Conservation (phyloP, 345 rosid species). For the thale cress (Arabidopsis thaliana) region TAIR10.1 NC_003070.9:3430001-3430500, state of each 20-base stretch:
- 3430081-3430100: neutral
- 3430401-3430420: slow-evolving; percentile 98
- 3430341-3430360: slow-evolving; percentile 94
- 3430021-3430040: neutral
- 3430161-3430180: slow-evolving; percentile 38
- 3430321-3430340: slow-evolving; percentile 95
- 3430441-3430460: neutral
- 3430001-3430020: slow-evolving; percentile 13
- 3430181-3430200: slow-evolving; percentile 99
- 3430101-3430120: slow-evolving; percentile 11
- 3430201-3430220: slow-evolving; percentile 96
- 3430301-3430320: slow-evolving; percentile 99
- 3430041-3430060: neutral
- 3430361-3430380: slow-evolving; percentile 86
- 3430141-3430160: neutral
- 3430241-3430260: slow-evolving; percentile 97
- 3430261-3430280: slow-evolving; percentile 99
- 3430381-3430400: slow-evolving; percentile 96
- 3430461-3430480: neutral
- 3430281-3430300: slow-evolving; percentile 99
- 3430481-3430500: slow-evolving; percentile 5
- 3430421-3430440: slow-evolving; percentile 90
- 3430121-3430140: slow-evolving; percentile 10
- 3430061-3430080: neutral
- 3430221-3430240: slow-evolving; percentile 92